Evolutionary conservation across 2,329 filamentous ascomycete species (phyloP).

Genomic region (Chaetomium sp.): DNA sequence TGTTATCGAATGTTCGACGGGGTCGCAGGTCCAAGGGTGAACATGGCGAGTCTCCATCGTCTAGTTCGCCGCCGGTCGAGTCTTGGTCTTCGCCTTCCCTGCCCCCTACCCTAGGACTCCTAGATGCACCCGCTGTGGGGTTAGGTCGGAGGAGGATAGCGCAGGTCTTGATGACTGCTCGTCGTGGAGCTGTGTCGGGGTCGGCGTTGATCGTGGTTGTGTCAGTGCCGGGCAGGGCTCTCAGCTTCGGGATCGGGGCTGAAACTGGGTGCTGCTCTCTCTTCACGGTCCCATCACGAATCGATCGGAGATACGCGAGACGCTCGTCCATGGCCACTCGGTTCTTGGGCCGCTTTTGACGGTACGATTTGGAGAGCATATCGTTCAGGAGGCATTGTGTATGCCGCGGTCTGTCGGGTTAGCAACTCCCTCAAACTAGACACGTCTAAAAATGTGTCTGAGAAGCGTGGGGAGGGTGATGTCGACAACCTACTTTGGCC

Average conservation of each 20-base stretch:
- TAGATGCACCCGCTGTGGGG: neutral
- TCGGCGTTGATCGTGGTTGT: neutral
- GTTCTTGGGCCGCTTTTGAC: constrained; percentile 15
- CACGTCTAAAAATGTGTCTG: neutral
- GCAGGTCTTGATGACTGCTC: constrained; percentile 4
- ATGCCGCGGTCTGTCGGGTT: constrained; percentile 9
- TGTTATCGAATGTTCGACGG: neutral
- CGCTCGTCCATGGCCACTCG: constrained; percentile 8
- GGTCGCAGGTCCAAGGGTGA: neutral
- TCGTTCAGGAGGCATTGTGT: constrained; percentile 17
- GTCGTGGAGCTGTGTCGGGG: neutral
- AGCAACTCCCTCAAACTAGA: neutral
- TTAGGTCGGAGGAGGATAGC: constrained; percentile 9
- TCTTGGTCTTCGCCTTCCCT: neutral
- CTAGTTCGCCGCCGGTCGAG: neutral
- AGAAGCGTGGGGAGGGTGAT: neutral
- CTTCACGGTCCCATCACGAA: constrained; percentile 1
- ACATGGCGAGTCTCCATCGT: neutral
- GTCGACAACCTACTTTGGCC: constrained; percentile 9
- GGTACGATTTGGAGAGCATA: constrained; percentile 17
- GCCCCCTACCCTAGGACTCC: neutral
- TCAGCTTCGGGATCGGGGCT: too few relatives aligned
- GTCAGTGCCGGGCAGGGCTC: too few relatives aligned
- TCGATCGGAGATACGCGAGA: constrained; percentile 9
- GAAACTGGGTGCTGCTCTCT: neutral